These are phyloP conservation scores for Trichosanthes cucumerina DNA, from an alignment of 306 rosid genomes.

Conservation along the genomic window DNA sequence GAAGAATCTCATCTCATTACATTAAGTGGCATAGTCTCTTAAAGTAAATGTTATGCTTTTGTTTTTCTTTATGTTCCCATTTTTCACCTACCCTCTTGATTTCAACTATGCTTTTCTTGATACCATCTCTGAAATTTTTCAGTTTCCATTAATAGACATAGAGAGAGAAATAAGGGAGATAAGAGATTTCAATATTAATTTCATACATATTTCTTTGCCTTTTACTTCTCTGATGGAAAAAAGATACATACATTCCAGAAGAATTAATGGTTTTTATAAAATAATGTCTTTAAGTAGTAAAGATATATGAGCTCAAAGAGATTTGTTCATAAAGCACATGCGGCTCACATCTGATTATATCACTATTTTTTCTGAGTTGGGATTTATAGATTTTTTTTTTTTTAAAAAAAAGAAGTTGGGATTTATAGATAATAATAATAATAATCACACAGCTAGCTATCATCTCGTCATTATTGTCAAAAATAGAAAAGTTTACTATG, in stretches of 20 bases:
- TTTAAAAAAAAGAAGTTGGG: too few relatives aligned
- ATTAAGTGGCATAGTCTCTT: background rate
- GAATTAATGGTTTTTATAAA: background rate
- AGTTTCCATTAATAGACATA: constrained; percentile 1
- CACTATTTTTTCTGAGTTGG: background rate
- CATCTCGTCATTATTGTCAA: background rate
- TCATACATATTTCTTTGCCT: background rate
- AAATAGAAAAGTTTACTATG: background rate
- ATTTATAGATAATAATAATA: background rate
- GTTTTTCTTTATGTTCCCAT: background rate
- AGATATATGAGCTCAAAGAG: background rate
- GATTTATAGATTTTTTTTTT: background rate
- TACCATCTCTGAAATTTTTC: background rate
- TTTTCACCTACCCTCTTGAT: background rate
- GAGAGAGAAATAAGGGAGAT: background rate
- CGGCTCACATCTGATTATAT: background rate
- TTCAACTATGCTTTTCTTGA: background rate
- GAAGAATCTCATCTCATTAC: background rate
- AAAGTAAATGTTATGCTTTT: background rate
- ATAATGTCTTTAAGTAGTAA: background rate
- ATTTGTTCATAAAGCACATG: constrained; percentile 1
- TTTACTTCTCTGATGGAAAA: background rate
- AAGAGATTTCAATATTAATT: too few relatives aligned
- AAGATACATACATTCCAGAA: background rate
- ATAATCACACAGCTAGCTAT: background rate